Percentiles rank a stretch among this genome's conserved stretches.
Conservation (phyloP, 2,329 filamentous ascomycete species). For the Fusarium piperis region DNA sequence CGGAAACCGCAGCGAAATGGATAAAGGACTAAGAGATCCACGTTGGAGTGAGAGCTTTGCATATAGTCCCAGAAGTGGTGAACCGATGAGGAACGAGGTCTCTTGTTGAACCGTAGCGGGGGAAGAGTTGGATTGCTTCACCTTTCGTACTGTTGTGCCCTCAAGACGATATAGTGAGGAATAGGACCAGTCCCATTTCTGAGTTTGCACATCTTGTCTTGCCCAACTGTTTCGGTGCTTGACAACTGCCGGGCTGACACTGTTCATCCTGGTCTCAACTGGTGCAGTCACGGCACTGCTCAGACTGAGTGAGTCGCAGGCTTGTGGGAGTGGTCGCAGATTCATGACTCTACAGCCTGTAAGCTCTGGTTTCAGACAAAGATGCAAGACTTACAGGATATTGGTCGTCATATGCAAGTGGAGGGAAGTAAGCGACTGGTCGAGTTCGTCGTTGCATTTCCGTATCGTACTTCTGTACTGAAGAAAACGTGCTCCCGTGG, state of each 20-base stretch:
- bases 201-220: not conserved
- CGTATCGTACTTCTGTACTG: conserved; percentile 1
- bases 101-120: not conserved
- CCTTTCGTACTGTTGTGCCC: not conserved
- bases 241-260: not conserved
- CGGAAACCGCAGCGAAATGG: not conserved
- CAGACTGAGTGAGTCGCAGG: not conserved
- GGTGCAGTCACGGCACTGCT: not conserved
- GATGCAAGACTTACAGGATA: not conserved
- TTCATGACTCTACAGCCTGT: not conserved
- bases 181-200: not conserved
- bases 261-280: not conserved
- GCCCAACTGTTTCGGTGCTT: not conserved
- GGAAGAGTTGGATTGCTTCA: not conserved
- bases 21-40: not conserved
- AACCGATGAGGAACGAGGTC: conserved; percentile 1
- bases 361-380: not conserved
- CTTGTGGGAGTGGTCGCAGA: not conserved
- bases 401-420: conserved; percentile 16
- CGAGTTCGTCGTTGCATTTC: not conserved
- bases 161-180: not conserved
- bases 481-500: conserved; percentile 5
- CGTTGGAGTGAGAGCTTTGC: not conserved
- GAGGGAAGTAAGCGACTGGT: not conserved
- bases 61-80: not conserved